A percentile compares a stretch with the other conserved stretches of the same genome.
Conservation (phyloP, 805 yeast species). For the Wickerhamomyces chambardii region DNA sequence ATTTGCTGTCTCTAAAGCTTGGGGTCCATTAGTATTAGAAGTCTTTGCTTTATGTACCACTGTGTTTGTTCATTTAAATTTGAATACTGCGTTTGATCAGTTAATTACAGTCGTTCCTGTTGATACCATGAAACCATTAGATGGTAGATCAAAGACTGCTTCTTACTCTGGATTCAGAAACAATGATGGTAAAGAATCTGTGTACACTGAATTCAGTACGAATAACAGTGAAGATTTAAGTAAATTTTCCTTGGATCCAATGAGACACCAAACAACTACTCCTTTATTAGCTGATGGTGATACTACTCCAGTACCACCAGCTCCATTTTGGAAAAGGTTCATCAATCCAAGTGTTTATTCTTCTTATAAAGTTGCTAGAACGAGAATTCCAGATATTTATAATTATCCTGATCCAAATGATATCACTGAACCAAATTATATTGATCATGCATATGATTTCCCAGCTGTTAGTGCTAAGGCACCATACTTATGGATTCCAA, state of each 20-base stretch:
- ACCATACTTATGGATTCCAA: constrained; percentile 89
- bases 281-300: constrained; percentile 68
- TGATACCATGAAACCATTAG: constrained; percentile 70
- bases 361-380: constrained; percentile 37
- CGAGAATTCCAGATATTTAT: constrained; percentile 50
- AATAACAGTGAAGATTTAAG: constrained; percentile 10
- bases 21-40: constrained; percentile 88
- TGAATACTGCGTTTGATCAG: constrained; percentile 58
- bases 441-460: constrained; percentile 59
- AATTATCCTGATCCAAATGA: constrained; percentile 38
- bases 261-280: constrained; percentile 21
- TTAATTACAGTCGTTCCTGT: constrained; percentile 53
- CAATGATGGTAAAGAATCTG: not conserved
- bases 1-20: constrained; percentile 83
- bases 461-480: constrained; percentile 65
- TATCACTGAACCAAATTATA: constrained; percentile 22
- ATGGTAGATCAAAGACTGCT: constrained; percentile 57
- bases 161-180: constrained; percentile 29
- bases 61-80: constrained; percentile 54
- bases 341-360: constrained; percentile 47
- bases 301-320: constrained; percentile 19
- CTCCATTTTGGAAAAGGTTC: constrained; percentile 37
- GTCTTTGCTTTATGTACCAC: constrained; percentile 58
- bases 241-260: constrained; percentile 10
- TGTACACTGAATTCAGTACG: not conserved